Evolutionary conservation across 352 stramenopile genomes (phyloP), one percentile per base, ranked within the genome.

Genomic region (Phytophthora fragariae): DNA sequence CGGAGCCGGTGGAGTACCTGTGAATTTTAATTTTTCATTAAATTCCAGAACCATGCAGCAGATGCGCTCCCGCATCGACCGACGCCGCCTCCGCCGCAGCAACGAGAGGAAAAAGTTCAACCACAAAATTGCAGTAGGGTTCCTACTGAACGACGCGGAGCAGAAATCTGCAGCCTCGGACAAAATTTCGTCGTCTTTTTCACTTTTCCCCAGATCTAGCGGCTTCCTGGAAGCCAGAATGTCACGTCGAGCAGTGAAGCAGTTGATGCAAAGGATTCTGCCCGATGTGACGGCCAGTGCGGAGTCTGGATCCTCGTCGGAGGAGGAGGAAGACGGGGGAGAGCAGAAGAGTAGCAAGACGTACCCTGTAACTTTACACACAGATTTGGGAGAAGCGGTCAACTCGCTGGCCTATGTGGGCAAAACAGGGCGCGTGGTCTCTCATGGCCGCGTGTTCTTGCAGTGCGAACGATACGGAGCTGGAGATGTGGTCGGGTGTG

Each of bases 401-500:
- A 83, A 77, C 37, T 81, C 83, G 15, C 52, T 92, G 47, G 85
- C 82, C 14, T 88, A 90, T 49, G 73, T 87, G 10, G 85, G 85
- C 12, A 90, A 82, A 24, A 89, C 80, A 14, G 85, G 85, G 7
- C 49, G 70, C n/a, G 75, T 92, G 14, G 17, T 89, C 3, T 86
- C 79, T 9, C 82, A 88, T 62, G 79, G 81, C 37, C 77, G 76
- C 15, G 68, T 76, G 17, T 85, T 83, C 52, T 56, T 89, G 11
- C 68, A 88, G 62, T 91, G 83, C 39, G 76, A 86, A 47, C 72
- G 68, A 14, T 92, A 87, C 60, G 85, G 76, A 31, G 62, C 73
- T 6, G 82, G 81, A 5, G 85, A 92, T 50, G 81, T 89, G 4
- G 82, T 92, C 10, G 85, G 85, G 7, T 89, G 82, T 57, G 85